phyloP scores from a whole-genome alignment of 495 filamentous ascomycete species.

The Trichoderma reesei region DNA sequence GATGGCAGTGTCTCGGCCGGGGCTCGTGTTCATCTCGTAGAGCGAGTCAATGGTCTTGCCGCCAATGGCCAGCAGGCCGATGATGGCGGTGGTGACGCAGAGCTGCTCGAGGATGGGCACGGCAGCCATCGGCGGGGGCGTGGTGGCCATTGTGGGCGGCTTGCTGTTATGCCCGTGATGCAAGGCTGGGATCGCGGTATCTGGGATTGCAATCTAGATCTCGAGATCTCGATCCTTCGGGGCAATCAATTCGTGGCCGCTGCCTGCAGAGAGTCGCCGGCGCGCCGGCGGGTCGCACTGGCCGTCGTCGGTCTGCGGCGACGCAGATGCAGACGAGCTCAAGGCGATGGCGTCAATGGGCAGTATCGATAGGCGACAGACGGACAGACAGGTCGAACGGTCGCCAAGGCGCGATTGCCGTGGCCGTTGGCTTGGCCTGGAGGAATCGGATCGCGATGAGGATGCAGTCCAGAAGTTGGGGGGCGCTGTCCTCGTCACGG shows the following conservation, averaged over 20 bases:
- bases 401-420: background rate
- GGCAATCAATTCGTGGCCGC: no score
- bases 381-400: background rate
- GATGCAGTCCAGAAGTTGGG: background rate
- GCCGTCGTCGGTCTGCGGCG: no score
- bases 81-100: constrained; percentile 7
- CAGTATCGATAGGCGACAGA: background rate
- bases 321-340: no score
- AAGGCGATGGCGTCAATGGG: no score
- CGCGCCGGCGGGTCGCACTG: no score
- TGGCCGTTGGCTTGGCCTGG: background rate
- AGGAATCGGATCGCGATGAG: background rate
- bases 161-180: no score
- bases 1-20: background rate
- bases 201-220: background rate
- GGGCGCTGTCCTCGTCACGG: background rate
- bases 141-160: background rate
- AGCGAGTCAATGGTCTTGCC: constrained; percentile 3
- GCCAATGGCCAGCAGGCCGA: constrained; percentile 6
- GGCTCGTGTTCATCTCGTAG: constrained; percentile 5
- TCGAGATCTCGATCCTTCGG: background rate
- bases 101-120: constrained; percentile 7
- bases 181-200: no score
- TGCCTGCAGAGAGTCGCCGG: no score
- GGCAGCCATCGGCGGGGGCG: background rate